phyloP scores from a whole-genome alignment of 306 rosid genomes.

The Vigna hirtella region DNA sequence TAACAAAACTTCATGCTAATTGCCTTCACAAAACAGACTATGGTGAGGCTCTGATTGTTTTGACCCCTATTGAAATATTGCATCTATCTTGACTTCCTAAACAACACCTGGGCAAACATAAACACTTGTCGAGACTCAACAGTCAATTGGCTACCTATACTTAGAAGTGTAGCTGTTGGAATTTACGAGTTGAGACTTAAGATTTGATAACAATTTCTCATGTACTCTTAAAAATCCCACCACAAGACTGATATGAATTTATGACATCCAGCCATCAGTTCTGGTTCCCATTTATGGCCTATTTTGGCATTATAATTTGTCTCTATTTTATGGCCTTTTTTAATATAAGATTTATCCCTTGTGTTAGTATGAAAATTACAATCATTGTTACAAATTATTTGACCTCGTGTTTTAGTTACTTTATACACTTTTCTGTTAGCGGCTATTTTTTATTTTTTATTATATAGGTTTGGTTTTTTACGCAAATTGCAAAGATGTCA shows the following conservation, averaged over 20 bases:
- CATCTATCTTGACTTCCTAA: neutral
- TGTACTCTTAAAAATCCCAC: constrained; percentile 1
- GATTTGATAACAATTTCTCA: neutral
- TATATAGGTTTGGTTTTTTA: neutral
- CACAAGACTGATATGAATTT: neutral
- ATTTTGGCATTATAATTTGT: constrained; percentile 5
- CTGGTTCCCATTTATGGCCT: constrained; percentile 11
- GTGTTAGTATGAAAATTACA: constrained; percentile 21
- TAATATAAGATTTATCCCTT: neutral
- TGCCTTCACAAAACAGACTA: neutral
- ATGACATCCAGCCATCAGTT: too few species aligned
- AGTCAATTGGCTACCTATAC: neutral
- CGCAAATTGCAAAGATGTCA: too few species aligned
- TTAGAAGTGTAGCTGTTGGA: neutral
- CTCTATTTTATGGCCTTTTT: neutral
- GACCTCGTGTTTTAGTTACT: neutral
- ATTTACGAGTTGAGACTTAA: neutral
- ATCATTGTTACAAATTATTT: neutral
- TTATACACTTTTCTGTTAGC: neutral
- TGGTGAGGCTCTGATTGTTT: neutral
- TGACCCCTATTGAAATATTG: neutral
- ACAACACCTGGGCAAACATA: neutral
- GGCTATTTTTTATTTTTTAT: neutral
- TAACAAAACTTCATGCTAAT: constrained; percentile 6
- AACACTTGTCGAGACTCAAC: neutral